Percentiles rank a stretch among this genome's conserved stretches.
phyloP scores from a whole-genome alignment of 2,329 filamentous ascomycete genomes.

The Monosporascus sp. region DNA sequence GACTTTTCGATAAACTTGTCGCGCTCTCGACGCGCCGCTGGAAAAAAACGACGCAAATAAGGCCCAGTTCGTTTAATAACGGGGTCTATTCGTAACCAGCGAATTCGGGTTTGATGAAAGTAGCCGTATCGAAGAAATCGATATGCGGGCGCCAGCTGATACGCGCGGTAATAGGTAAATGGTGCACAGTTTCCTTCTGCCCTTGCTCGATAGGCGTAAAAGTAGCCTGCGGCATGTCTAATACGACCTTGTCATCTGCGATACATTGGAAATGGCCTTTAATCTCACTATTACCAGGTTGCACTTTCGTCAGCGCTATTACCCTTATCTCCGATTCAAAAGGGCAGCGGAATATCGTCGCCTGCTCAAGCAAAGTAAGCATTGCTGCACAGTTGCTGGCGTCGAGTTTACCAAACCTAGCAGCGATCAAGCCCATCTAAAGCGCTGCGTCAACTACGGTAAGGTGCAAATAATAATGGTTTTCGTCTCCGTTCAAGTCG shows the following conservation, averaged over 20 bases:
- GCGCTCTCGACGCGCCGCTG: no score
- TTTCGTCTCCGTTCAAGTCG: neutral
- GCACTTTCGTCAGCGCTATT: no score
- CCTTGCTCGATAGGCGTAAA: no score
- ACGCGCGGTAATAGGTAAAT: neutral
- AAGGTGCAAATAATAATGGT: constrained; percentile 1
- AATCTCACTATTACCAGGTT: no score
- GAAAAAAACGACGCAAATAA: neutral
- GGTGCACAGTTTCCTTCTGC: neutral
- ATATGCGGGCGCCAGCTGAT: neutral
- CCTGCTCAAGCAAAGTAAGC: neutral
- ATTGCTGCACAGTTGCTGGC: neutral
- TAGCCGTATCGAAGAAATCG: neutral
- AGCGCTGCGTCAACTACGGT: neutral
- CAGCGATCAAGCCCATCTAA: neutral
- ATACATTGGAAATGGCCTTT: no score
- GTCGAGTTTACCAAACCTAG: neutral
- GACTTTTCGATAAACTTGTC: no score
- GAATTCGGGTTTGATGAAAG: neutral
- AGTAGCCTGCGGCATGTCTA: no score
- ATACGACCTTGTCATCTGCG: no score
- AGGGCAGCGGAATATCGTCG: no score
- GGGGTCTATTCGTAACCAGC: no score
- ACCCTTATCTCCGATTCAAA: no score
- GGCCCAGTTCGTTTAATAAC: neutral